Percentiles rank a stretch among this genome's conserved stretches.
Evolutionary conservation across 305 asterid genomes (phyloP).

Genomic region (Fraxinus dipetala): DNA sequence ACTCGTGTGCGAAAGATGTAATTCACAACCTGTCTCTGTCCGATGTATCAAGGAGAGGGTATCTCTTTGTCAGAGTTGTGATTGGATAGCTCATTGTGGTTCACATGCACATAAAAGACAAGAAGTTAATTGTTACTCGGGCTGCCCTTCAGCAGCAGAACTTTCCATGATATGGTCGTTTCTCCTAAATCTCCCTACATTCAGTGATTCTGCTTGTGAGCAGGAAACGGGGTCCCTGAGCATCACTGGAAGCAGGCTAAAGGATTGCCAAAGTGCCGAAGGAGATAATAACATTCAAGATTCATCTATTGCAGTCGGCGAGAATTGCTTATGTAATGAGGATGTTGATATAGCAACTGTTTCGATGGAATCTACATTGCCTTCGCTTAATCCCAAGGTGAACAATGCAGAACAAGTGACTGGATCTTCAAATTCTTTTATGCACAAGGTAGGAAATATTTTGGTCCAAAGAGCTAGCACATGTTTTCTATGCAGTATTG

Average conservation of each 20-base stretch:
- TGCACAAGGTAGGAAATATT: slow-evolving; percentile 47
- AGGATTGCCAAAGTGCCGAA: slow-evolving; percentile 30
- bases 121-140: slow-evolving; percentile 68
- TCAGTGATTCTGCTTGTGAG: slow-evolving; percentile 55
- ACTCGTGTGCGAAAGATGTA: slow-evolving; percentile 84
- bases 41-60: slow-evolving; percentile 68
- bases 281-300: slow-evolving; percentile 37
- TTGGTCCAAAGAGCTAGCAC: neutral
- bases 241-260: slow-evolving; percentile 38
- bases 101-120: slow-evolving; percentile 63
- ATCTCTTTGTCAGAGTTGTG: slow-evolving; percentile 86
- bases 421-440: slow-evolving; percentile 40
- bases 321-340: slow-evolving; percentile 21
- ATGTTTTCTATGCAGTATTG: too few species aligned
- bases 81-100: slow-evolving; percentile 62
- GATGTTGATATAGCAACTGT: slow-evolving; percentile 35
- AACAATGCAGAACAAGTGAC: slow-evolving; percentile 27
- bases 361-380: slow-evolving; percentile 37
- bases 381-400: slow-evolving; percentile 21
- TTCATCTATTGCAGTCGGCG: slow-evolving; percentile 28
- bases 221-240: slow-evolving; percentile 64
- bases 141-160: slow-evolving; percentile 83
- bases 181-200: slow-evolving; percentile 49
- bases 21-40: slow-evolving; percentile 67
- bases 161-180: slow-evolving; percentile 75